phyloP scores from a whole-genome alignment of 192 early-diverging fungal species.

The Entomortierella beljakovae region DNA sequence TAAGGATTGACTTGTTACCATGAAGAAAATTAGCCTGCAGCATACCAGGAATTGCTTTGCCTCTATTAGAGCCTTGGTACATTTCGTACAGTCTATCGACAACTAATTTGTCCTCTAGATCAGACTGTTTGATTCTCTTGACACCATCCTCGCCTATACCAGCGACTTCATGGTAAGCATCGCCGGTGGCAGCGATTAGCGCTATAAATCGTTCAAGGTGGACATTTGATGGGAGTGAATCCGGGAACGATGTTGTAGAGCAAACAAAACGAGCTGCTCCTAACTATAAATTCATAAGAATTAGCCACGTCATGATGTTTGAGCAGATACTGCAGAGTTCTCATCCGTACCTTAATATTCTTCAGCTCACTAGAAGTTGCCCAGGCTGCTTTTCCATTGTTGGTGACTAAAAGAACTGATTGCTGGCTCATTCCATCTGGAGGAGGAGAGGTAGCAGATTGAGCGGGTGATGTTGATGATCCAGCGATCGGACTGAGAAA shows the following conservation, averaged over 20 bases:
- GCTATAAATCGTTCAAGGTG: conserved; percentile 71
- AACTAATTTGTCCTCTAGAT: conserved; percentile 73
- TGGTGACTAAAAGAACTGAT: conserved; percentile 71
- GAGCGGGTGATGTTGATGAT: conserved; percentile 7
- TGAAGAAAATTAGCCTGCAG: neutral
- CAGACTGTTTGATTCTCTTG: conserved; percentile 73
- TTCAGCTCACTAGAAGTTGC: conserved; percentile 34
- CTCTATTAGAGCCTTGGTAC: conserved; percentile 68
- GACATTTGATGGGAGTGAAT: conserved; percentile 41
- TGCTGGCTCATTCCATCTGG: conserved; percentile 69
- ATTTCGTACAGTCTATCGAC: conserved; percentile 63
- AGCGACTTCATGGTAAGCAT: conserved; percentile 77
- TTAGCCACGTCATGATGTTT: neutral
- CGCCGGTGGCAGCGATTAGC: conserved; percentile 70
- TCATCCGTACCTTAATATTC: conserved; percentile 51
- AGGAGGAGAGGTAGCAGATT: conserved; percentile 3
- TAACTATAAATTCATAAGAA: conserved; percentile 20
- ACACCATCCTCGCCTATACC: conserved; percentile 84
- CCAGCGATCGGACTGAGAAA: conserved; percentile 11
- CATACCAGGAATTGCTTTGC: conserved; percentile 32
- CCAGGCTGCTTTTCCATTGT: conserved; percentile 83
- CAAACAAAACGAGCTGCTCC: conserved; percentile 60
- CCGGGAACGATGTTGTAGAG: conserved; percentile 56
- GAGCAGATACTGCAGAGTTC: too few species aligned
- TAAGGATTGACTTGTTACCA: too few species aligned